Percentiles rank a stretch among this genome's conserved stretches.
Conservation (phyloP, 2,329 filamentous ascomycete genomes). For the Colletotrichum sp. region DNA sequence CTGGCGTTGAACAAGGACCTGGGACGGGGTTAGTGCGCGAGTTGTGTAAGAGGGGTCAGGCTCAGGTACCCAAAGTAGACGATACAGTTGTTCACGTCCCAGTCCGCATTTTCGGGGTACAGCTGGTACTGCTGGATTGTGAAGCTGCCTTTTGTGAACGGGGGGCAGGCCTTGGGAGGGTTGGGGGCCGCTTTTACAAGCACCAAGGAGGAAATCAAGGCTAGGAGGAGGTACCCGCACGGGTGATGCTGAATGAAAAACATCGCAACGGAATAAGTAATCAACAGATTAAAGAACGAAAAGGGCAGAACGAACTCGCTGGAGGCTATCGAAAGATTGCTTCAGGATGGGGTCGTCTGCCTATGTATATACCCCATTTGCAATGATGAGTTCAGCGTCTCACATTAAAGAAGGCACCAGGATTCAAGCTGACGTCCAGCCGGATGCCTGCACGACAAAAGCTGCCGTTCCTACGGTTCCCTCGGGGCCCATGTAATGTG, state of each 20-base stretch:
- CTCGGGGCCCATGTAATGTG: not conserved
- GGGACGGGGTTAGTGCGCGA: not conserved
- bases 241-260: not conserved
- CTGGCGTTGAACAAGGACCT: slow-evolving; percentile 26
- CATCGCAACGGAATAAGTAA: not conserved
- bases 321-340: fast-evolving
- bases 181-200: not conserved
- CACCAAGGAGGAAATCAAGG: not conserved
- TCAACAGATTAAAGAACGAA: not conserved
- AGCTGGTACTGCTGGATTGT: slow-evolving; percentile 33
- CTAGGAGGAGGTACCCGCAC: not conserved
- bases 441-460: not conserved
- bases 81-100: slow-evolving; percentile 34
- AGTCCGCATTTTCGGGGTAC: slow-evolving; percentile 41
- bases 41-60: not conserved
- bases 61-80: slow-evolving; percentile 32
- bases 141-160: slow-evolving; percentile 26
- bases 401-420: not conserved
- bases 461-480: not conserved
- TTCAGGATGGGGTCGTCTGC: not conserved
- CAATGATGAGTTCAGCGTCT: not conserved
- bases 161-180: slow-evolving; percentile 15
- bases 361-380: not conserved
- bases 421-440: not conserved
- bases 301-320: not conserved